phyloP scores from a whole-genome alignment of 345 rosid genomes.

The Angophora floribunda region DNA sequence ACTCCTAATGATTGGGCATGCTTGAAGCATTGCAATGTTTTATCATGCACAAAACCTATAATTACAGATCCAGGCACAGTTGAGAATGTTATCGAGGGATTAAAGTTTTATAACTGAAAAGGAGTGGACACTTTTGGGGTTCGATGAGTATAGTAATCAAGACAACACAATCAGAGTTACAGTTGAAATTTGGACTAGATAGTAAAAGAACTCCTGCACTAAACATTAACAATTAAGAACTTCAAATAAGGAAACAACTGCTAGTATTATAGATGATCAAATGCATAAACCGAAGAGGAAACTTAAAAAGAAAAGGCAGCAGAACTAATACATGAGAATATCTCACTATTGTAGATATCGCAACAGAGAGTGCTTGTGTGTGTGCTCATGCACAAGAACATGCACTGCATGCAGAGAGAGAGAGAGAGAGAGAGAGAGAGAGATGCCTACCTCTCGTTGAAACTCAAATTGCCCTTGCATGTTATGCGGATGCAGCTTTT shows the following conservation, averaged over 20 bases:
- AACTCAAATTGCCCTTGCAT: slow-evolving; percentile 60
- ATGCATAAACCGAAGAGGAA: not conserved
- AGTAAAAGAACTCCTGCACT: not conserved
- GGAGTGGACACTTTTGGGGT: not conserved
- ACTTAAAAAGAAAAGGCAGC: not conserved
- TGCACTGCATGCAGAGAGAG: not conserved
- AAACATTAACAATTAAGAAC: not conserved
- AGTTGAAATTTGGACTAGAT: not conserved
- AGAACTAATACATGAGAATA: not conserved
- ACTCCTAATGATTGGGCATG: not conserved
- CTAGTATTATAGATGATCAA: not conserved
- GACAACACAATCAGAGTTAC: not conserved
- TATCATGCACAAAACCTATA: not conserved
- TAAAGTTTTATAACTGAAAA: not conserved
- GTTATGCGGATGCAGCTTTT: slow-evolving; percentile 47
- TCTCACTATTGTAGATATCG: not conserved
- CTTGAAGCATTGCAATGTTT: not conserved
- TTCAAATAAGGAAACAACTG: not conserved
- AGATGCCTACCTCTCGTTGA: slow-evolving; percentile 50
- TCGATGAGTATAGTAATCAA: not conserved
- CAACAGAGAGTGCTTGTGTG: not conserved
- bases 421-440: not conserved
- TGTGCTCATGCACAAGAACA: not conserved
- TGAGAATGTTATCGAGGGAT: not conserved
- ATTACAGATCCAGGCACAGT: not conserved